Base-by-base conservation (phyloP, 805 yeast genomes). In the Hanseniaspora meyeri region DNA sequence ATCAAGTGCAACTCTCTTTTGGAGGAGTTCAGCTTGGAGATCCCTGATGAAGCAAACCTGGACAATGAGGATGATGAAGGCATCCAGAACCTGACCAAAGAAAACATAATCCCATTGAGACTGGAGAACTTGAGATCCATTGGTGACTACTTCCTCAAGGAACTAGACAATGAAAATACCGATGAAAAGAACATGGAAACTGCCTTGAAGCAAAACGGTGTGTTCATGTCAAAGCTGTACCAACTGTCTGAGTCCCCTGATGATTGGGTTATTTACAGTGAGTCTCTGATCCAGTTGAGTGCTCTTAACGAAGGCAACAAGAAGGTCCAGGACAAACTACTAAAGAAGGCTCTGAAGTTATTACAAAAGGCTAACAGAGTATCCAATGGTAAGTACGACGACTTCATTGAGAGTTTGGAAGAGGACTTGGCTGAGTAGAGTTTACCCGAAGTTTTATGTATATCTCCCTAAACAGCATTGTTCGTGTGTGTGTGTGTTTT, bases 221-320 rank as follows among this genome's bases (percentile, higher is more conserved):
- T 53, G 19, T 53, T 31, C n/a, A 53, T 53, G 57, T 53, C 57
- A 16, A 53, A 53, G 39, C 36, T 53, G 2, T 53, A 53, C 31
- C 57, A 53, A 39, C 14, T 53, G 9, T 53, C 57, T 12, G 57
- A 53, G 27, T 39, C 43, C 12, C 95, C 95, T 0, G 83, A 82
- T 58, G 74, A 85, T 5, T 85, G 91, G 87, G 95, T 83, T 12
- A 78, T 80, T 64, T 76, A 85, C 48, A 96, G 96, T 0, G 97
- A 91, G 68, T 90, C 95, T 1, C 73, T 80, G 63, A 87, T 91
- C 38, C 79, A 85, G 16, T 70, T 86, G 61, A 96, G 90, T 16
- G 90, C 89, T 62, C 66, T 89, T 51, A 74, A 77, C 59, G 86
- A 82, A 9, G 70, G 78, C 29, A 88, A 83, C 31, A 74, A 83